Evolutionary conservation across 495 filamentous ascomycete genomes (phyloP).

Genomic region (Annulohypoxylon nitens): DNA sequence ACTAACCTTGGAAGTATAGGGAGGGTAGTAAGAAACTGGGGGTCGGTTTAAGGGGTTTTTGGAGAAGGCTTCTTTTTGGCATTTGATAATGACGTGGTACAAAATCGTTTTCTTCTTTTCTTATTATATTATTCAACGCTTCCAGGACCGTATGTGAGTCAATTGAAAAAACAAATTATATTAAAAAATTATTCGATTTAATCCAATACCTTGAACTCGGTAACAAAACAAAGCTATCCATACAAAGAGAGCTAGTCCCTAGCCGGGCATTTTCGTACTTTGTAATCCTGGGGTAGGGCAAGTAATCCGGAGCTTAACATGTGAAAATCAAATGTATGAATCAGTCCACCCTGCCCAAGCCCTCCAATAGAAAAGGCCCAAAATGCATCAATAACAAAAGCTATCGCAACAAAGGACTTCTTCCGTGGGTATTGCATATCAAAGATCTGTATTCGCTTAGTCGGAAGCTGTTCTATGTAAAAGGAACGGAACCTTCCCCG

Average conservation of each 20-base stretch:
- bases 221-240: neutral
- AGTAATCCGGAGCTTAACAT: slow-evolving; percentile 18
- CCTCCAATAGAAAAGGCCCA: slow-evolving; percentile 4
- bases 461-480: neutral
- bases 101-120: neutral
- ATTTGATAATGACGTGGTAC: slow-evolving; percentile 43
- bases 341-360: slow-evolving; percentile 7
- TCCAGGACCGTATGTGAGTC: neutral
- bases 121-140: neutral
- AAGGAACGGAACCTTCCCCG: slow-evolving; percentile 7
- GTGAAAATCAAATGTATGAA: slow-evolving; percentile 29
- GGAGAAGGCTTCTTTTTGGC: slow-evolving; percentile 20
- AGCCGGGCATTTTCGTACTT: slow-evolving; percentile 4
- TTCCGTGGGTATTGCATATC: slow-evolving; percentile 6
- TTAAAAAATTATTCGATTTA: neutral
- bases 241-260: neutral
- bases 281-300: neutral
- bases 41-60: slow-evolving; percentile 9
- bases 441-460: neutral
- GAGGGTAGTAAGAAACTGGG: slow-evolving; percentile 1
- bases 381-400: slow-evolving; percentile 4
- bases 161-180: neutral
- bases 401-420: slow-evolving; percentile 3
- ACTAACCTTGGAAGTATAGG: slow-evolving; percentile 7
- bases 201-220: neutral